A percentile compares a stretch with the other conserved stretches of the same genome.
These are phyloP conservation scores for Marasmius tenuissimus DNA, from an alignment of 1,284 basidiomycete species.

Conservation along the genomic window DNA sequence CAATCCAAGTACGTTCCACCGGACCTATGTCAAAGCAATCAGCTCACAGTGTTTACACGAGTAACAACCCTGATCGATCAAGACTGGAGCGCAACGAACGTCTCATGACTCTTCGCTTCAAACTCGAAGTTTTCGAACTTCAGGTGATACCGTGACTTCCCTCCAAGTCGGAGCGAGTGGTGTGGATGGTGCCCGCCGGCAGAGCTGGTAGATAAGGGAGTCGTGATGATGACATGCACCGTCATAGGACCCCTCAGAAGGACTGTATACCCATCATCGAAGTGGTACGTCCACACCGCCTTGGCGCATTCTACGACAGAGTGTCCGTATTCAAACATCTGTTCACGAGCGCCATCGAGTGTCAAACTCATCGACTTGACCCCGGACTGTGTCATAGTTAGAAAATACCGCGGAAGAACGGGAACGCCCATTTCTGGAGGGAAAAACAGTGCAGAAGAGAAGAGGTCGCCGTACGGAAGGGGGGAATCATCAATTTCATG, in stretches of 20 bases:
- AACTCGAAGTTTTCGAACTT: slow-evolving; percentile 72
- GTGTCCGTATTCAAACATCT: slow-evolving; percentile 46
- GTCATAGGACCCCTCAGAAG: slow-evolving; percentile 69
- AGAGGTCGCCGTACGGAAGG: too few relatives aligned
- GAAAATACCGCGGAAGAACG: slow-evolving; percentile 79
- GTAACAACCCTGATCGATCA: too few relatives aligned
- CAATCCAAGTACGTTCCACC: too few relatives aligned
- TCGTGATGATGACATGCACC: slow-evolving; percentile 49
- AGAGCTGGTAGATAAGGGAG: slow-evolving; percentile 23
- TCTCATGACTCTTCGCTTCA: slow-evolving; percentile 67
- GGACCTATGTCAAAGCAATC: too few relatives aligned
- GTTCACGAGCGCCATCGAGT: slow-evolving; percentile 73
- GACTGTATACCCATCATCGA: slow-evolving; percentile 72
- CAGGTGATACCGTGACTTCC: slow-evolving; percentile 28
- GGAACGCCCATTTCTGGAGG: slow-evolving; percentile 69
- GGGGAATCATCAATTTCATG: not conserved
- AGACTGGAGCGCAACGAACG: slow-evolving; percentile 60
- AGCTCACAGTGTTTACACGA: too few relatives aligned
- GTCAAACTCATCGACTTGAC: slow-evolving; percentile 75
- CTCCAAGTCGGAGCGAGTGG: not conserved
- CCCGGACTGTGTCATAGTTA: slow-evolving; percentile 77
- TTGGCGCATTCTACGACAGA: slow-evolving; percentile 64
- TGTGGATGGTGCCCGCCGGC: slow-evolving; percentile 20
- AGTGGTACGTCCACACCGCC: slow-evolving; percentile 76
- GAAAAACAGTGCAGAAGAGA: not conserved